These are phyloP conservation scores for Entomortierella lignicola DNA, from an alignment of 192 early-diverging fungal species.

Conservation along the genomic window DNA sequence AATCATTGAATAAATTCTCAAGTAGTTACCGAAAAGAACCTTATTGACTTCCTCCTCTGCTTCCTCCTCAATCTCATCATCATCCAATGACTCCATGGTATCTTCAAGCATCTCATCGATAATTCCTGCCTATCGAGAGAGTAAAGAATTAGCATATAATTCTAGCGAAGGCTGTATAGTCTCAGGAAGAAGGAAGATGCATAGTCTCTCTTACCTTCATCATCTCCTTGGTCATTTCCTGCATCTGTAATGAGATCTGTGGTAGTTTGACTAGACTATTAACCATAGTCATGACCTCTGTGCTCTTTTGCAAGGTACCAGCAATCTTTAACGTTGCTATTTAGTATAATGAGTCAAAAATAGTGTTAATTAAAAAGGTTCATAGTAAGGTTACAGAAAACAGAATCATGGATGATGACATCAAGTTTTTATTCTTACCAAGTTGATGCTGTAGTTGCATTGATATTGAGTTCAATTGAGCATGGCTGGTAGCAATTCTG, in stretches of 20 bases:
- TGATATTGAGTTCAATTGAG: conserved; percentile 90
- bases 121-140: conserved; percentile 86
- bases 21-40: conserved; percentile 78
- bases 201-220: conserved; percentile 73
- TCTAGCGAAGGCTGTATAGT: too few relatives aligned
- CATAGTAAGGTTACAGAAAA: neutral
- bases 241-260: conserved; percentile 84
- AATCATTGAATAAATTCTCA: too few relatives aligned
- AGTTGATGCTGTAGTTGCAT: conserved; percentile 92
- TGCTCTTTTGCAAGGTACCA: conserved; percentile 85
- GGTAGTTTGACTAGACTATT: conserved; percentile 90
- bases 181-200: neutral
- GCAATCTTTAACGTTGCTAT: conserved; percentile 89
- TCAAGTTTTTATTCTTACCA: conserved; percentile 72
- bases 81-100: conserved; percentile 86
- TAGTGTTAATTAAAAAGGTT: neutral
- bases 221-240: conserved; percentile 97
- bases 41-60: conserved; percentile 95
- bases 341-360: neutral
- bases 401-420: too few relatives aligned
- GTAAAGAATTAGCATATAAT: too few relatives aligned
- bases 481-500: conserved; percentile 87
- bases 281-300: conserved; percentile 88
- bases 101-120: conserved; percentile 97
- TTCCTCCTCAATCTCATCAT: conserved; percentile 93